Base-by-base conservation (phyloP, 352 stramenopile species). In the Thraustochytrium striatum region DNA sequence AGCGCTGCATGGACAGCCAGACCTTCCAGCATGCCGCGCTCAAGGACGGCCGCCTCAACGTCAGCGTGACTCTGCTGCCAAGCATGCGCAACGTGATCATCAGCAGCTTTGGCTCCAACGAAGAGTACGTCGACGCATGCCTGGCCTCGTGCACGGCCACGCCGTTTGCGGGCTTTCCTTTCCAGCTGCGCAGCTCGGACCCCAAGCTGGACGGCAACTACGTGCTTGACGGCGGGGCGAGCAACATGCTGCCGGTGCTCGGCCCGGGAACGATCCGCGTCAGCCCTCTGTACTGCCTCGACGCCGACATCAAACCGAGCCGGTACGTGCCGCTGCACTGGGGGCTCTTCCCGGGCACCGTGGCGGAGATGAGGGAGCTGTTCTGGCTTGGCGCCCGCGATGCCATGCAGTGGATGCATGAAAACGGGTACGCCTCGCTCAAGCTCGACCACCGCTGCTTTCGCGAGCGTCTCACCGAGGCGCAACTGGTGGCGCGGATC, bases 311-410 rank as follows among this genome's bases (percentile, higher is more conserved):
- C 79, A 94, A 94, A 79, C 89, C 90, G 16, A 93, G 88, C 41
- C 87, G 89, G n/a, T 94, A 94, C 72, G 88, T 94, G 73, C 90
- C 90, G 1, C 89, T 94, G 86, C 93, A 89, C 89, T 94, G 90
- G 90, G 87, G 86, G 0, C 1, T 93, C 38, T 86, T 91, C 65
- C 89, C 90, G 25, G 89, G 89, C 3, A 25, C 61, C 11, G 8
- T 73, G 41, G n/a, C 79, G n/a, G 55, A 80, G 9, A 59, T 80
- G 28, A 32, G 7, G 25, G 38, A 80, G 57, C 53, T 80, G 16
- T 80, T 72, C 36, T 69, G 58, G 55, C 70, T 80, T 19, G 70
- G 70, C 0, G 85, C 84, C 7, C 81, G 85, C 50, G 85, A 87
- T 16, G 87, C 92, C 69, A 85, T 94, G 41, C 82, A 91, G 79